Percentiles rank a stretch among this genome's conserved stretches.
Conservation (phyloP, 2,329 filamentous ascomycete genomes). For the Penicillium brevicompactum region DNA sequence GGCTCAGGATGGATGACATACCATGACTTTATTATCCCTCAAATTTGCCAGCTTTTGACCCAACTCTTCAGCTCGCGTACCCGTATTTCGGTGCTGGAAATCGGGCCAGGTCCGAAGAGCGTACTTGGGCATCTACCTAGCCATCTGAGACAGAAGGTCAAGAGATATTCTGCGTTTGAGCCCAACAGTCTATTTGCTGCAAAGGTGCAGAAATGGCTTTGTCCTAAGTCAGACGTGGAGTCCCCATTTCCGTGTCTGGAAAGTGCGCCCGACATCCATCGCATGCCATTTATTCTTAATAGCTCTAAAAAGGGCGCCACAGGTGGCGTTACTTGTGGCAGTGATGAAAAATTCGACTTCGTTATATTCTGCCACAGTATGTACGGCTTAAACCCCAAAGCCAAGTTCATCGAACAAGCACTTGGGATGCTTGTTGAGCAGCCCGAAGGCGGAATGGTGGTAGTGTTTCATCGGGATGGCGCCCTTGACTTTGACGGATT, state of each 20-base stretch:
- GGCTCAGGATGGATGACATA: slow-evolving; percentile 40
- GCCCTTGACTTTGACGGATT: background rate
- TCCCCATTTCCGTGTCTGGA: slow-evolving; percentile 19
- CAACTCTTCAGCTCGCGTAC: slow-evolving; percentile 45
- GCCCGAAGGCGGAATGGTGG: background rate
- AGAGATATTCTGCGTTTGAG: slow-evolving; percentile 58
- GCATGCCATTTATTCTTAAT: slow-evolving; percentile 19
- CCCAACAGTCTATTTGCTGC: slow-evolving; percentile 52
- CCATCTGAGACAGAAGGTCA: slow-evolving; percentile 44
- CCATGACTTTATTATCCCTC: slow-evolving; percentile 48
- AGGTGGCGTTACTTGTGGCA: slow-evolving; percentile 20
- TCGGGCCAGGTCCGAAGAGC: slow-evolving; percentile 61
- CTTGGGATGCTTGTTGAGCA: background rate
- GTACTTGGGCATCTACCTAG: slow-evolving; percentile 54
- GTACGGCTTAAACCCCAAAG: background rate
- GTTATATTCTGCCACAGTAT: background rate
- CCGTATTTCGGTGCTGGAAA: slow-evolving; percentile 58
- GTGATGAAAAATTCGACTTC: slow-evolving; percentile 52
- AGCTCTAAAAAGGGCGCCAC: slow-evolving; percentile 20
- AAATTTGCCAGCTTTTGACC: slow-evolving; percentile 47
- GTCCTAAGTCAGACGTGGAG: slow-evolving; percentile 25
- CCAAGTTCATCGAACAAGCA: background rate
- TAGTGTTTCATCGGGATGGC: background rate
- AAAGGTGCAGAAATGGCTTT: slow-evolving; percentile 48
- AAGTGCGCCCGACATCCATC: slow-evolving; percentile 6